A percentile compares a stretch with the other conserved stretches of the same genome.
Evolutionary conservation across 257 asterid genomes (phyloP).

Genomic region (Nicotiana attenuata): DNA sequence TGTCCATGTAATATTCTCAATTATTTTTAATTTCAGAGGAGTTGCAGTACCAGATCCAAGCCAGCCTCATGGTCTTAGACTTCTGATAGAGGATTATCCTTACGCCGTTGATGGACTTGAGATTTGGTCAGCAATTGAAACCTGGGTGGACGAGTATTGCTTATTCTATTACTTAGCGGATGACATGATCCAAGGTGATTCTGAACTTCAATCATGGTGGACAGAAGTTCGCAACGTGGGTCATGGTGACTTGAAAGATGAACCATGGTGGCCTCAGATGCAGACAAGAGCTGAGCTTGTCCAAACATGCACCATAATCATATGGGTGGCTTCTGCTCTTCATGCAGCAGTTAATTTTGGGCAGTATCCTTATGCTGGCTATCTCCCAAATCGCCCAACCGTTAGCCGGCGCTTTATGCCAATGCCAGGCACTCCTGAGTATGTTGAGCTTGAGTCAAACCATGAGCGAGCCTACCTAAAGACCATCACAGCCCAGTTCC

Average conservation of each 20-base stretch:
- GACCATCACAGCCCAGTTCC: slow-evolving; percentile 26
- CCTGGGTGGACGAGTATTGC: slow-evolving; percentile 25
- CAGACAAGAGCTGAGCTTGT: slow-evolving; percentile 21
- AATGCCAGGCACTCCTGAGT: slow-evolving; percentile 28
- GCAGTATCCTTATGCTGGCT: slow-evolving; percentile 34
- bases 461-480: slow-evolving; percentile 20
- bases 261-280: slow-evolving; percentile 32
- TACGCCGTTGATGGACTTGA: slow-evolving; percentile 34
- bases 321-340: slow-evolving; percentile 36
- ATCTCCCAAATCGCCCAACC: slow-evolving; percentile 33
- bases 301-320: slow-evolving; percentile 19
- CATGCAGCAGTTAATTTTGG: slow-evolving; percentile 35
- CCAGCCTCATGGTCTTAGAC: slow-evolving; percentile 19
- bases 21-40: slow-evolving; percentile 17
- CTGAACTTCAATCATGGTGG: slow-evolving; percentile 36
- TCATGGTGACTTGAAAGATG: slow-evolving; percentile 30
- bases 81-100: slow-evolving; percentile 29
- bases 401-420: slow-evolving; percentile 30
- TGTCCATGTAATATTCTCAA: not conserved
- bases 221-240: slow-evolving; percentile 21
- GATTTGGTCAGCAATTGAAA: slow-evolving; percentile 31
- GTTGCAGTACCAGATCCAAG: slow-evolving; percentile 27
- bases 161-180: slow-evolving; percentile 19
- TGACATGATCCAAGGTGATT: slow-evolving; percentile 13
- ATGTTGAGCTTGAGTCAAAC: slow-evolving; percentile 22